Percentiles rank a stretch among this genome's conserved stretches.
phyloP scores from a whole-genome alignment of 345 rosid genomes.

The Ailanthus altissimus region DNA sequence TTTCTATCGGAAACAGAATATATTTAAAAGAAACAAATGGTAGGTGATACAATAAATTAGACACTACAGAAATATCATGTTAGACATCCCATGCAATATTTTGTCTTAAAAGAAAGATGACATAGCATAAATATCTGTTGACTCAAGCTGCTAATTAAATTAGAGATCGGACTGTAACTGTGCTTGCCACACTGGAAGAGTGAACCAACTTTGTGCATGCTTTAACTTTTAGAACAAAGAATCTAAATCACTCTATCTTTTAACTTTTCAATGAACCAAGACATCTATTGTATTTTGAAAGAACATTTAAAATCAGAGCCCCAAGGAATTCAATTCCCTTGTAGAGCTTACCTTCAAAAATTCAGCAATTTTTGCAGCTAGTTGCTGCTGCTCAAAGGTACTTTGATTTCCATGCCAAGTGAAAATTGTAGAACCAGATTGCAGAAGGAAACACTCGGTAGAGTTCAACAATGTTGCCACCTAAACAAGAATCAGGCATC shows the following conservation, averaged over 20 bases:
- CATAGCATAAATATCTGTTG: background rate
- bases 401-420: slow-evolving; percentile 97
- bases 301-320: slow-evolving; percentile 1
- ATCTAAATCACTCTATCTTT: background rate
- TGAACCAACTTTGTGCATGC: background rate
- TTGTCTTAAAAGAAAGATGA: background rate
- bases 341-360: slow-evolving; percentile 70
- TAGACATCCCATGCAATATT: background rate
- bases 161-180: background rate
- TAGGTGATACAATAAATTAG: background rate
- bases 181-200: background rate
- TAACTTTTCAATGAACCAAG: background rate
- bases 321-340: background rate
- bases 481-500: slow-evolving; percentile 40
- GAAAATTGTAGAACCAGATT: slow-evolving; percentile 88
- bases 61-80: background rate
- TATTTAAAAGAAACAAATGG: background rate
- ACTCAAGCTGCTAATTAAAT: background rate
- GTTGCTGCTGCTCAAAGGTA: slow-evolving; percentile 85
- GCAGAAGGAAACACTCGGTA: slow-evolving; percentile 87
- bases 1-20: too few species aligned
- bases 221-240: background rate
- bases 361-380: slow-evolving; percentile 82
- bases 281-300: background rate
- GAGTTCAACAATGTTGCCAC: slow-evolving; percentile 87